Base-by-base conservation (phyloP, 805 yeast species). In the Barnettozyma salicaria region DNA sequence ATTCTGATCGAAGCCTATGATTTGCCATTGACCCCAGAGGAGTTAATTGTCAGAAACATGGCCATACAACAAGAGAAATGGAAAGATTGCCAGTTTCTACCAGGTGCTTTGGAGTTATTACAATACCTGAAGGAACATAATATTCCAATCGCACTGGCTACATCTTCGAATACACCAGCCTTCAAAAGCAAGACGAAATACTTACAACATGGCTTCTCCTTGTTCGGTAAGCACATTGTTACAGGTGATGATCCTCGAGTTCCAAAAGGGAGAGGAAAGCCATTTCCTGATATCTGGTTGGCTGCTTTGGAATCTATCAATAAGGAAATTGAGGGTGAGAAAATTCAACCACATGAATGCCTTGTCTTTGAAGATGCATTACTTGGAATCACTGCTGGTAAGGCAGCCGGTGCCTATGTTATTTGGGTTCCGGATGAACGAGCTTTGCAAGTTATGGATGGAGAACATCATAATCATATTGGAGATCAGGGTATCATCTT, bases 321-420 rank as follows among this genome's bases (percentile, higher is more conserved):
- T 56, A 73, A 74, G 30, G 68, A 78, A 34, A 49, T 55, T 3
- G 57, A 56, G 2, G 50, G 59, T 3, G 56, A 63, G 19, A 65
- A 61, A 24, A 81, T 90, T 42, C 52, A 58, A 37, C 82, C 89
- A 4, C 78, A 76, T 22, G 96, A 92, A 51, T 84, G 95, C 50
- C 58, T 92, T 22, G 82, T 92, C 2, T 92, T 92, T 59, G 98
- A 92, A 65, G 99, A 92, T 61, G 97, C 96, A 3, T 67, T 88
- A 30, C 89, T 96, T 1, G 99, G 99, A 3, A 90, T 90, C 17
- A 54, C 65, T 13, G 80, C 96, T 4, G 98, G 95, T 11, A 72
- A 71, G 39, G 78, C 83, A 13, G 87, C 96, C 24, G 89, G 88
- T 9, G 83, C 86, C 11, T 70, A 69, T 37, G 96, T 90, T n/a